Conservation (phyloP, 1,284 basidiomycete genomes). For the Xerocomus minutiporus region DNA sequence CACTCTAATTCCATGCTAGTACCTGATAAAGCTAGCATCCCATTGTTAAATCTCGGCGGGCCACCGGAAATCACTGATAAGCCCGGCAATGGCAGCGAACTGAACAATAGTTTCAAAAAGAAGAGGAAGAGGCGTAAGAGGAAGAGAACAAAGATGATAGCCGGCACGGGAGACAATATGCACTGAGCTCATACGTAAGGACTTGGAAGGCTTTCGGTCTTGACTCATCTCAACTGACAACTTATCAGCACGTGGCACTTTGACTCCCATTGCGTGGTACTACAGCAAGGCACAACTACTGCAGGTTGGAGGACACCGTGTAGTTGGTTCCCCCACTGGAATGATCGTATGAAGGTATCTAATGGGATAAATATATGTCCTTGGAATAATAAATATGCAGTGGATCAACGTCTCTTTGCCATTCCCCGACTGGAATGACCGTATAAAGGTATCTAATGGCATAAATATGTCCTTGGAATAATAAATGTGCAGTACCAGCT, state of each 20-base stretch:
- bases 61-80: slow-evolving; percentile 37
- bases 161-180: slow-evolving; percentile 13
- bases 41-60: slow-evolving; percentile 55
- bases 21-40: slow-evolving; percentile 25
- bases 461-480: slow-evolving; percentile 17
- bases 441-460: slow-evolving; percentile 6
- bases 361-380: slow-evolving; percentile 20
- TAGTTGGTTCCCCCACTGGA: background rate
- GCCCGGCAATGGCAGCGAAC: slow-evolving; percentile 29
- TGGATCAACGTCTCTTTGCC: too few relatives aligned
- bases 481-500: slow-evolving; percentile 20
- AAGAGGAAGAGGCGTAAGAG: slow-evolving; percentile 54
- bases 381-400: slow-evolving; percentile 20
- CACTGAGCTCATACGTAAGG: slow-evolving; percentile 20
- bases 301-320: background rate
- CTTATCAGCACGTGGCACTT: slow-evolving; percentile 2
- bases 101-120: slow-evolving; percentile 34
- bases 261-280: background rate
- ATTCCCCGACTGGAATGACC: background rate
- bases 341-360: slow-evolving; percentile 5
- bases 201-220: background rate
- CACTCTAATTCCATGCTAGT: slow-evolving; percentile 2
- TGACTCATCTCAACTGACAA: background rate
- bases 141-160: slow-evolving; percentile 39
- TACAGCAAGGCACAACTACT: slow-evolving; percentile 2